Conservation (phyloP, 208 protist genomes). For the Leishmania braziliensis region DNA sequence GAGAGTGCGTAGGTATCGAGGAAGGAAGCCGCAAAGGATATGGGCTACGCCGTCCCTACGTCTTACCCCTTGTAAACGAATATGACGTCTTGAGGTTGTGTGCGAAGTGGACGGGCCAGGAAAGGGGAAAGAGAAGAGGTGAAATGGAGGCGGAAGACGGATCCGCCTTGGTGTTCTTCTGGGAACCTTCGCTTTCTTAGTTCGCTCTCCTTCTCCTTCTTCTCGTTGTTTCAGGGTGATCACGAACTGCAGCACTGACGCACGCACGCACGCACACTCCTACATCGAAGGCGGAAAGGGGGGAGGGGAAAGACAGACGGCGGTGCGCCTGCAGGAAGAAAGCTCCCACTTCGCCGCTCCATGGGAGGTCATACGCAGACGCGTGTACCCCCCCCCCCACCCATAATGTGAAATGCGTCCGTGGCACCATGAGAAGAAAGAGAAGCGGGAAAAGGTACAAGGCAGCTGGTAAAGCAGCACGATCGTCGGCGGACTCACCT, state of each 20-base stretch:
- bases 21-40: not conserved
- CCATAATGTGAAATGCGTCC: not conserved
- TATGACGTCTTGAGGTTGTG: not conserved
- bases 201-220: not conserved
- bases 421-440: not conserved
- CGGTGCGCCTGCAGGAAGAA: not conserved
- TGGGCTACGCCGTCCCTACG: not conserved
- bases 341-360: not conserved
- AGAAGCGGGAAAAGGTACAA: not conserved
- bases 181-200: not conserved
- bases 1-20: not conserved
- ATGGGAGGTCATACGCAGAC: not conserved
- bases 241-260: not conserved
- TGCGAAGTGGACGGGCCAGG: not conserved
- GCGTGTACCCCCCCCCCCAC: not conserved
- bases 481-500: not conserved
- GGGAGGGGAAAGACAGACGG: not conserved
- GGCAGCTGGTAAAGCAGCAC: not conserved
- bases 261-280: not conserved
- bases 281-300: not conserved
- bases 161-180: not conserved
- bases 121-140: not conserved
- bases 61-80: not conserved
- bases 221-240: not conserved
- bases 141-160: not conserved